phyloP scores from a whole-genome alignment of 768 basidiomycete genomes.

The Pleurotus eryngii region DNA sequence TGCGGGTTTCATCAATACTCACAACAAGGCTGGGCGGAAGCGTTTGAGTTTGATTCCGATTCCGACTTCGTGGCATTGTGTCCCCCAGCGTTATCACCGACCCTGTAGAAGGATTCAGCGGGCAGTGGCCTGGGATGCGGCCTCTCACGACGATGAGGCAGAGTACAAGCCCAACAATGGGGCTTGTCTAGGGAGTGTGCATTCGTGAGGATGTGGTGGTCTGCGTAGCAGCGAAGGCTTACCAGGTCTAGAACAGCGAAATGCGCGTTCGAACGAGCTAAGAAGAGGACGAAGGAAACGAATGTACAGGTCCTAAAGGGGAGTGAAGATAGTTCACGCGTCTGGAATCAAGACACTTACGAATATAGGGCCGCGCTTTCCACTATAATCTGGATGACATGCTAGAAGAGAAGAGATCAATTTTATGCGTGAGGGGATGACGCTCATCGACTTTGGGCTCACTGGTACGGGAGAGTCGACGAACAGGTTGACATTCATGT shows the following conservation, averaged over 20 bases:
- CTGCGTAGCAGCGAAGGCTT: neutral
- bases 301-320: neutral
- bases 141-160: neutral
- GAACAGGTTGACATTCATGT: neutral
- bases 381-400: neutral
- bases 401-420: neutral
- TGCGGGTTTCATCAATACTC: no score
- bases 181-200: neutral
- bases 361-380: neutral
- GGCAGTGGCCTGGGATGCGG: neutral
- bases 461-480: neutral
- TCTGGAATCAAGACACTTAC: neutral
- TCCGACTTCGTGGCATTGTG: no score
- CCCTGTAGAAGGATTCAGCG: no score
- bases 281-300: neutral
- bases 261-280: neutral
- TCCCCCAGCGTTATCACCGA: no score
- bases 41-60: no score
- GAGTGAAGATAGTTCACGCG: neutral
- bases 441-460: neutral
- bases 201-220: neutral
- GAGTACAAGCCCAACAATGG: neutral
- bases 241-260: neutral
- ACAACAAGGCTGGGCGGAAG: no score
- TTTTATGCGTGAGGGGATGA: neutral